Evolutionary conservation across 257 asterid species (phyloP), one percentile per base, ranked within the genome.

Genomic region (Misopates orontium): DNA sequence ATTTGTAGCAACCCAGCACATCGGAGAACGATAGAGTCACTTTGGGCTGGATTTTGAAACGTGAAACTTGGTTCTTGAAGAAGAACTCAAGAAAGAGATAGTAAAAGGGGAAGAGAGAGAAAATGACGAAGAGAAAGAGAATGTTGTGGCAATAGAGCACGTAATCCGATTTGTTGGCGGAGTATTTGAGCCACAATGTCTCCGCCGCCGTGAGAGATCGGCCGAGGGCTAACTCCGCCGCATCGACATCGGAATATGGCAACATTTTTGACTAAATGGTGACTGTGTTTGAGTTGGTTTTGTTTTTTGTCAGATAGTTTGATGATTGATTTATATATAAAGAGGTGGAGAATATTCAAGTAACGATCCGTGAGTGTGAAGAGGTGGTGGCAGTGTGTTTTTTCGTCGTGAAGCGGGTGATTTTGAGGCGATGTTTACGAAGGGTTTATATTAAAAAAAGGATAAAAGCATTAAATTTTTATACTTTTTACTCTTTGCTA

Each of bases 141-240:
- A 94, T 83, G 84, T 83, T 90, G 70, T 90, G 99, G 80, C 97
- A 87, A 75, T 80, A 93, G 51, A 93, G 95, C 58, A 80, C 60
- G 92, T 90, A 94, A 60, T 94, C 97, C 1, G 97, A 94, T 76
- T 88, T 94, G 76, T 75, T 61, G 69, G 95, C 95, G 23, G 97
- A 75, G 86, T 90, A 94, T 23, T 85, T 84, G 62, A 90, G 73
- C 99, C 99, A 94, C 3, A 88, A 50, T 21, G 95, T 83, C 61
- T 94, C 99, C 24, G 84, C 83, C 47, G 78, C 40, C 42, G 95
- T 76, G 41, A 94, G 96, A 45, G 86, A 64, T 75, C 99, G 73
- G 68, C 90, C 95, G 7, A 94, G 17, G 77, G 92, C 85, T 68
- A 81, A 4, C 42, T 87, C 96, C 62, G 97, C 99, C 82, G 78